A percentile compares a stretch with the other conserved stretches of the same genome.
Evolutionary conservation across 2,329 filamentous ascomycete genomes (phyloP).

Genomic region (Pezicula radicicola): DNA sequence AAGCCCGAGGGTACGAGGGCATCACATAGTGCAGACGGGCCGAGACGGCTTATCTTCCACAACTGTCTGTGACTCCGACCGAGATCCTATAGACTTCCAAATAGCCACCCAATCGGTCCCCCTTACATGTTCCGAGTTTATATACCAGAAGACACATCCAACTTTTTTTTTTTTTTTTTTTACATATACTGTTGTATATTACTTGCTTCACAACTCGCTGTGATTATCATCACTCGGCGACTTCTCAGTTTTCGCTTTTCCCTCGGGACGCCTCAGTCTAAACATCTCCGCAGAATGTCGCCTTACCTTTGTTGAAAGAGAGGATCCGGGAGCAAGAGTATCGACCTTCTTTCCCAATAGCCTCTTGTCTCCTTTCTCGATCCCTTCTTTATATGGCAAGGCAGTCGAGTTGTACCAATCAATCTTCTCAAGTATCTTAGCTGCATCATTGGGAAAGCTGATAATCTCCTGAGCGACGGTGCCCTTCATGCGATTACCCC

Average conservation of each 20-base stretch:
- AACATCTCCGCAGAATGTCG: conserved; percentile 41
- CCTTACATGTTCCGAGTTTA: not conserved
- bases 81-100: no score
- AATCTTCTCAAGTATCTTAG: conserved; percentile 8
- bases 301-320: conserved; percentile 37
- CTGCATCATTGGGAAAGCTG: conserved; percentile 27
- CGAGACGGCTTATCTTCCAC: no score
- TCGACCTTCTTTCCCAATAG: conserved; percentile 43
- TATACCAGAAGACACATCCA: not conserved
- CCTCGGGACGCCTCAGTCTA: conserved; percentile 13
- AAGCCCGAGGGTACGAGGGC: no score
- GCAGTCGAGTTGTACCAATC: conserved; percentile 42
- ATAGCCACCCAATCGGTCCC: no score
- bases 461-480: conserved; percentile 38
- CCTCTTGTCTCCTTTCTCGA: conserved; percentile 36
- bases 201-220: not conserved
- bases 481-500: conserved; percentile 47
- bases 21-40: no score
- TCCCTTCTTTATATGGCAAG: conserved; percentile 40
- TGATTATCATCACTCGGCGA: not conserved
- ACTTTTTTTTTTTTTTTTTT: no score
- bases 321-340: conserved; percentile 35
- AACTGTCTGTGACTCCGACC: no score
- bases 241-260: not conserved
- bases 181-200: not conserved